phyloP scores from a whole-genome alignment of 345 rosid species.

The Eucalyptus erythrocorys region DNA sequence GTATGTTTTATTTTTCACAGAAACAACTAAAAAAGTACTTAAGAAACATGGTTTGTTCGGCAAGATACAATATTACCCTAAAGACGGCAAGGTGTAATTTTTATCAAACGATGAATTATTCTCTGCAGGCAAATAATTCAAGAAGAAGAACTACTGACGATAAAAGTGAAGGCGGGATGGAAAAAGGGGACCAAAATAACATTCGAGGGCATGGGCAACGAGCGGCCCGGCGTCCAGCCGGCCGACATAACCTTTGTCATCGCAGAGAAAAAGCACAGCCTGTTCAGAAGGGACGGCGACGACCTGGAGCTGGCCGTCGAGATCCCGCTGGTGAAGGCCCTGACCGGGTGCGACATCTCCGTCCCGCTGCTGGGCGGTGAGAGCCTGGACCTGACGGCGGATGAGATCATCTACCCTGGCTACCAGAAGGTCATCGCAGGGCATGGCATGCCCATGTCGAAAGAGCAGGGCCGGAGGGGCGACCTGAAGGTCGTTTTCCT shows the following conservation, averaged over 20 bases:
- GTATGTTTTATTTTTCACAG: slow-evolving; percentile 9
- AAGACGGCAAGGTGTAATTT: not conserved
- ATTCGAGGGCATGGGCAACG: slow-evolving; percentile 73
- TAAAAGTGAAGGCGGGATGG: slow-evolving; percentile 89
- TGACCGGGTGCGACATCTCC: slow-evolving; percentile 42
- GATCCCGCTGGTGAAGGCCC: slow-evolving; percentile 52
- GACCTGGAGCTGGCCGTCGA: slow-evolving; percentile 43
- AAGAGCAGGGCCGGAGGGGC: slow-evolving; percentile 50
- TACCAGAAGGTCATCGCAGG: slow-evolving; percentile 27
- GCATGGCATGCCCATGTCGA: slow-evolving; percentile 59
- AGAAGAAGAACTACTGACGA: slow-evolving; percentile 51
- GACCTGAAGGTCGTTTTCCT: slow-evolving; percentile 34
- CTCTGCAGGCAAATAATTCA: slow-evolving; percentile 27
- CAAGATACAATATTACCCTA: not conserved
- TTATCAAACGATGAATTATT: too few relatives aligned
- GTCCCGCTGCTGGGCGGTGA: slow-evolving; percentile 53
- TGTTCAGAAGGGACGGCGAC: slow-evolving; percentile 57
- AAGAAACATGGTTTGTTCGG: not conserved
- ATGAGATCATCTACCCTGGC: slow-evolving; percentile 52
- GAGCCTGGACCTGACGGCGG: slow-evolving; percentile 13
- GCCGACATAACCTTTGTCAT: slow-evolving; percentile 59
- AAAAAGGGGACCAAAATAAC: slow-evolving; percentile 68
- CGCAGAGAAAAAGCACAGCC: slow-evolving; percentile 40
- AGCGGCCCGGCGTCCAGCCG: slow-evolving; percentile 43
- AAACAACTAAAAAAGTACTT: not conserved